Base-by-base conservation (phyloP, 1,284 basidiomycete species). In the Melampsora occidentalis region DNA sequence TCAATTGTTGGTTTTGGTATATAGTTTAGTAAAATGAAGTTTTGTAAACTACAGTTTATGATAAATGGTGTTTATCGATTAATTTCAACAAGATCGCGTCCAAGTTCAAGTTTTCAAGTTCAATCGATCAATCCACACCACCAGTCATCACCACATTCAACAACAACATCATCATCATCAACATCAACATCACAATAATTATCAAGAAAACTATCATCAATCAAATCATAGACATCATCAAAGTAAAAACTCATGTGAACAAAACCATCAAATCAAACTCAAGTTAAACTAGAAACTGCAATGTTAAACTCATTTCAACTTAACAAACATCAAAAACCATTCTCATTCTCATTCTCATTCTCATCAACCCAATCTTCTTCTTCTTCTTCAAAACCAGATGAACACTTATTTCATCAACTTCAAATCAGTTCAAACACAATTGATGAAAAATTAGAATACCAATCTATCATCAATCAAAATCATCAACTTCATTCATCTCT, bases 371-470 rank as follows among this genome's bases (percentile, higher is more conserved):
- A 7, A 22, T 1, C 28, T 7, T 2, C 16, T 59, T 59, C 53
- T 31, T 33, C 18, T 2, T 7, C 28, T 22, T 33, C 33, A 64
- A 64, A 31, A 28, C 20, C 62, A 64, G 35, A 33, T 22, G 62
- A 64, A 33, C 7, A 64, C 20, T 64, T 75, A 42, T 75, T 75
- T 28, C 25, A 57, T 2, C 71, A 75, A 48, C 71, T 75, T 39
- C 28, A 66, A 59, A 20, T 48, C 10, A 48, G 63, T 53, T 66
- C 71, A 7, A 63, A 67, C 16, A 59, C 66, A 35, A 33, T 75
- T 16, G 71, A 75, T 28, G 71, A 75, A n/a, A 66, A 22, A 68
- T 57, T 75, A 35, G 65, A 75, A 25, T 14, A 1, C 10, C 33
- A 59, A 20, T 49, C 66, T 20, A 57, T 66, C n/a, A 25, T 59